A percentile compares a stretch with the other conserved stretches of the same genome.
Evolutionary conservation across 2,329 filamentous ascomycete genomes (phyloP).

Genomic region (Aschersonia sp.): DNA sequence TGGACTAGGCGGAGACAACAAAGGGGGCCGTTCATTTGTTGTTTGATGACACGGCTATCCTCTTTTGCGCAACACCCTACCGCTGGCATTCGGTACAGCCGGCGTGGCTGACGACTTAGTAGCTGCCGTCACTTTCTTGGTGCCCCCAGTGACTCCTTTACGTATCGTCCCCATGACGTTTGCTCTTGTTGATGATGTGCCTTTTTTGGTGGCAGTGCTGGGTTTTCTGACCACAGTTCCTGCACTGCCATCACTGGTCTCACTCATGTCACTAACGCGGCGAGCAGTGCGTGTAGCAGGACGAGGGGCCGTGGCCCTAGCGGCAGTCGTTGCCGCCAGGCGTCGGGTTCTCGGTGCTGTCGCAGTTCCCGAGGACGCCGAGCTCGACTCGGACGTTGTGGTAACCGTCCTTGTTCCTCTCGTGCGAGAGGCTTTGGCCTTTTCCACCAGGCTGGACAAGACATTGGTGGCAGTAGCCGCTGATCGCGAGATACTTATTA

Average conservation of each 20-base stretch:
- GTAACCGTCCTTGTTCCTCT: constrained; percentile 31
- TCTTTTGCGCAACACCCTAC: constrained; percentile 41
- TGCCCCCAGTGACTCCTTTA: constrained; percentile 32
- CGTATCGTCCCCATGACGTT: constrained; percentile 40
- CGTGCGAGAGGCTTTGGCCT: constrained; percentile 40
- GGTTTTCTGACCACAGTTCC: constrained; percentile 49
- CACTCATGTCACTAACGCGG: constrained; percentile 45
- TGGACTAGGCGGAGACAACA: too few relatives aligned
- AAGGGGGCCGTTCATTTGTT: not conserved
- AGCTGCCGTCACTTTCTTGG: constrained; percentile 30
- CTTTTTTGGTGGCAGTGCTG: constrained; percentile 16
- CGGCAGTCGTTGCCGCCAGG: constrained; percentile 9
- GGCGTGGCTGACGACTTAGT: constrained; percentile 23
- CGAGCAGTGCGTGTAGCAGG: constrained; percentile 32
- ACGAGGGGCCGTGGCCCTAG: constrained; percentile 7
- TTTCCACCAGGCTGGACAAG: constrained; percentile 44
- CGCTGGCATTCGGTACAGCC: constrained; percentile 27
- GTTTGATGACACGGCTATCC: constrained; percentile 12
- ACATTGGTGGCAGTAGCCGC: constrained; percentile 25
- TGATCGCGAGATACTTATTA: constrained; percentile 20
- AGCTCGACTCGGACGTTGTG: constrained; percentile 26
- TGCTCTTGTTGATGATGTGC: constrained; percentile 27
- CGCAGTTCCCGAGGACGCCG: constrained; percentile 22
- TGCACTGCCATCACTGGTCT: constrained; percentile 48
- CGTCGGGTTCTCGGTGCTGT: constrained; percentile 9